These are phyloP conservation scores for Arachis monticola DNA, from an alignment of 331 rosid species.

Conservation along the genomic window DNA sequence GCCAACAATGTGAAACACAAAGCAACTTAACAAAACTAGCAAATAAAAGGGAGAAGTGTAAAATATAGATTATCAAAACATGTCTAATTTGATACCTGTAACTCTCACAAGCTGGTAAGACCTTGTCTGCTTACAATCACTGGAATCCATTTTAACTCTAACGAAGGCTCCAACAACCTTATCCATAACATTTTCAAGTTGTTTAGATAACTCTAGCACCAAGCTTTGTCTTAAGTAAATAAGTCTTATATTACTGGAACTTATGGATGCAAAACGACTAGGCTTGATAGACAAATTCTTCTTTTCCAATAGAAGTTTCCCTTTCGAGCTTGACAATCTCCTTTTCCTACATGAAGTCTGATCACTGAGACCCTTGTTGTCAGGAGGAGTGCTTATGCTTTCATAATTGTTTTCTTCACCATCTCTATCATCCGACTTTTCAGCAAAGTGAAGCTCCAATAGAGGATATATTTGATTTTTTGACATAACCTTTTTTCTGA, in stretches of 20 bases:
- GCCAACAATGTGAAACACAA: slow-evolving; percentile 17
- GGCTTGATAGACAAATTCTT: slow-evolving; percentile 10
- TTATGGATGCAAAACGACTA: slow-evolving; percentile 52
- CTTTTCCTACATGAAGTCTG: slow-evolving; percentile 33
- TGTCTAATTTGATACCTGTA: slow-evolving; percentile 52
- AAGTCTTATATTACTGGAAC: slow-evolving; percentile 42
- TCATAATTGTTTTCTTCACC: slow-evolving; percentile 34
- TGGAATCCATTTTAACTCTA: slow-evolving; percentile 49
- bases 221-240: slow-evolving; percentile 58
- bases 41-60: not conserved
- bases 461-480: slow-evolving; percentile 38
- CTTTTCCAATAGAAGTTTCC: slow-evolving; percentile 41
- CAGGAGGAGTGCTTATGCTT: no score
- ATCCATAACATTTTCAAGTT: slow-evolving; percentile 44
- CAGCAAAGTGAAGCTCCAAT: slow-evolving; percentile 46
- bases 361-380: not conserved
- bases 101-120: slow-evolving; percentile 61
- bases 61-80: not conserved
- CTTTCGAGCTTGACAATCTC: slow-evolving; percentile 29
- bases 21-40: slow-evolving; percentile 10
- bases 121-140: slow-evolving; percentile 44
- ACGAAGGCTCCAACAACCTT: slow-evolving; percentile 71
- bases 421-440: slow-evolving; percentile 35
- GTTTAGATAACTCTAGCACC: slow-evolving; percentile 49
- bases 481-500: slow-evolving; percentile 46